phyloP scores from a whole-genome alignment of 495 filamentous ascomycete species.

The Penicillium soppii region DNA sequence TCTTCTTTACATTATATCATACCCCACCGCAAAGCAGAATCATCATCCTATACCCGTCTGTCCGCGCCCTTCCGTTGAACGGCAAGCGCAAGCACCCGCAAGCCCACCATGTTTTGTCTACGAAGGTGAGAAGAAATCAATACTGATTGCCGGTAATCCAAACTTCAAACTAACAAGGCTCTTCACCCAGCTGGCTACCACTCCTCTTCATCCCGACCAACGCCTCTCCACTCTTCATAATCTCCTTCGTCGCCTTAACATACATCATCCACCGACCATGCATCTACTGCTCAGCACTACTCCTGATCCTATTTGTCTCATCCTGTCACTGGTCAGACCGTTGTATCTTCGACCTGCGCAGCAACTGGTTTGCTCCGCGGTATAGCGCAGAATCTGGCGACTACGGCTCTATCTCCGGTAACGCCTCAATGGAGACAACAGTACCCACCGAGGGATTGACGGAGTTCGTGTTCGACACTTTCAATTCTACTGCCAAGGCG shows the following conservation, averaged over 20 bases:
- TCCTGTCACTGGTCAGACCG: constrained; percentile 90
- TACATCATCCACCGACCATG: constrained; percentile 89
- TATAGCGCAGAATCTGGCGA: constrained; percentile 33
- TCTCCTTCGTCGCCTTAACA: constrained; percentile 85
- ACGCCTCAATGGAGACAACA: constrained; percentile 20
- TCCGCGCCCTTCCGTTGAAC: not conserved
- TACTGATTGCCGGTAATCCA: not conserved
- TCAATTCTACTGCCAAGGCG: constrained; percentile 68
- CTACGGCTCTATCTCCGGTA: constrained; percentile 15
- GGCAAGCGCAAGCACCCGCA: constrained; percentile 6
- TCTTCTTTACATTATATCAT: too few species aligned
- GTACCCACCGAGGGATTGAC: constrained; percentile 35
- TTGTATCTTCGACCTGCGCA: constrained; percentile 80
- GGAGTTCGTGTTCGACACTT: constrained; percentile 54
- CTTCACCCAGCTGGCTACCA: constrained; percentile 48
- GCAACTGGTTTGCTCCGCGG: constrained; percentile 80
- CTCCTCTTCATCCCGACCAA: constrained; percentile 59
- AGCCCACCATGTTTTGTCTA: constrained; percentile 73
- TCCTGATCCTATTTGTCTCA: constrained; percentile 83
- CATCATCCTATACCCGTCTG: not conserved
- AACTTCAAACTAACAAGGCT: constrained; percentile 27
- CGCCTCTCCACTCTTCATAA: constrained; percentile 80
- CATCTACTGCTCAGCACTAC: constrained; percentile 86
- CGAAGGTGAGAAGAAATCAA: constrained; percentile 58
- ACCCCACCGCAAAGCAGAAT: not conserved